Evolutionary conservation across 2,329 filamentous ascomycete species (phyloP).

Genomic region (Aspergillus chevalieri): DNA sequence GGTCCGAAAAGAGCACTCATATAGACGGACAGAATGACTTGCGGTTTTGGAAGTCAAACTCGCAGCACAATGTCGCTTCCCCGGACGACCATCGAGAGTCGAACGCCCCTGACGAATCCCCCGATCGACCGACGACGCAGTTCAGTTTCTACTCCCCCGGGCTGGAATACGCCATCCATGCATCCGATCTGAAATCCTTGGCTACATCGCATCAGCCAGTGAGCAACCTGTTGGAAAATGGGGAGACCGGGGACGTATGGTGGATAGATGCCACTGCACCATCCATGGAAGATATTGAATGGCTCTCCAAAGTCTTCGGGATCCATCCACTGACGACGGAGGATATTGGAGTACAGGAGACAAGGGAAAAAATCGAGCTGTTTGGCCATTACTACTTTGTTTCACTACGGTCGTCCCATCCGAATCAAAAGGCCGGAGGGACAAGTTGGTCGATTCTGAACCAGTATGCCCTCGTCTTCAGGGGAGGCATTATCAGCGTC

Average conservation of each 20-base stretch:
- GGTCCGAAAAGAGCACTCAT: not conserved
- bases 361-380: constrained; percentile 94
- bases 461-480: constrained; percentile 89
- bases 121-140: constrained; percentile 60
- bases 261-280: constrained; percentile 91
- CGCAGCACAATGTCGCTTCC: not conserved
- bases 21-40: not conserved
- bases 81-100: not conserved
- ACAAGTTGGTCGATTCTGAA: constrained; percentile 85
- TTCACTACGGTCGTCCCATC: constrained; percentile 82
- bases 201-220: constrained; percentile 79
- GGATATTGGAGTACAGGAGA: constrained; percentile 86
- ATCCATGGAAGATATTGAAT: constrained; percentile 77
- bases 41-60: not conserved
- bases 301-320: constrained; percentile 85
- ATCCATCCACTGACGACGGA: constrained; percentile 90
- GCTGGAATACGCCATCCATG: constrained; percentile 81
- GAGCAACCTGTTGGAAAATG: constrained; percentile 48
- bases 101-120: not conserved
- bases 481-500: constrained; percentile 86
- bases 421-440: constrained; percentile 64
- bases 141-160: constrained; percentile 93
- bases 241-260: constrained; percentile 71
- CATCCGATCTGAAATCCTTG: constrained; percentile 72
- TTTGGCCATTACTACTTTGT: constrained; percentile 96